Evolutionary conservation across 768 basidiomycete genomes (phyloP).

Genomic region (Boletus subcaerulescens): DNA sequence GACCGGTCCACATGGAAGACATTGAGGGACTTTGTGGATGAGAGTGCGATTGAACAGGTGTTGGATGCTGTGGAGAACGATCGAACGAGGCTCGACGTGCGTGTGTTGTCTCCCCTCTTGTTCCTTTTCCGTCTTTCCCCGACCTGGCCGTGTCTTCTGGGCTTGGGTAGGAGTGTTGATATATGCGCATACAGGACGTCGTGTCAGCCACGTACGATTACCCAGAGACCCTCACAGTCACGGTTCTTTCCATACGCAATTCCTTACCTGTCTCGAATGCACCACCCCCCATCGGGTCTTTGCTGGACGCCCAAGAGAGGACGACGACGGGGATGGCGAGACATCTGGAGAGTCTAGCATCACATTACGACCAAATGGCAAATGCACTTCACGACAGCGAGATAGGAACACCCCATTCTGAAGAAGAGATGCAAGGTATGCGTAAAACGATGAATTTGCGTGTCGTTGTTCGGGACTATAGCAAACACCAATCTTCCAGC

Average conservation of each 20-base stretch:
- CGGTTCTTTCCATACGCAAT: constrained; percentile 54
- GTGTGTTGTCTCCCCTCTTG: constrained; percentile 20
- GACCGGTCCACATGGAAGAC: constrained; percentile 75
- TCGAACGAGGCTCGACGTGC: constrained; percentile 62
- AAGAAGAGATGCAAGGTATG: constrained; percentile 68
- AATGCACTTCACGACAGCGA: constrained; percentile 64
- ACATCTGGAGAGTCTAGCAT: constrained; percentile 66
- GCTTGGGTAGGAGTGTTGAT: background rate
- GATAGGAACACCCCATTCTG: constrained; percentile 60
- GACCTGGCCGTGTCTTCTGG: background rate
- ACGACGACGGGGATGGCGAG: constrained; percentile 66
- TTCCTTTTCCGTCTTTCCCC: background rate
- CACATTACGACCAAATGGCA: constrained; percentile 78
- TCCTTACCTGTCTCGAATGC: constrained; percentile 43
- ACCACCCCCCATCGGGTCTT: constrained; percentile 43
- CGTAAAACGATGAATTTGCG: background rate
- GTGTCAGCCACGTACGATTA: constrained; percentile 64
- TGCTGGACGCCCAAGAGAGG: constrained; percentile 47
- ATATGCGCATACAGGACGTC: constrained; percentile 44
- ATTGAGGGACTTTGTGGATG: constrained; percentile 81
- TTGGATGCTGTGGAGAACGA: constrained; percentile 73
- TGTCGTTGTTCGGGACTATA: background rate
- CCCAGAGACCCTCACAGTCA: constrained; percentile 55
- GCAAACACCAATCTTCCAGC: constrained; percentile 37
- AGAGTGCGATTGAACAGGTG: constrained; percentile 74